phyloP scores from a whole-genome alignment of 345 rosid species.

The Eucalyptus erythrocorys region DNA sequence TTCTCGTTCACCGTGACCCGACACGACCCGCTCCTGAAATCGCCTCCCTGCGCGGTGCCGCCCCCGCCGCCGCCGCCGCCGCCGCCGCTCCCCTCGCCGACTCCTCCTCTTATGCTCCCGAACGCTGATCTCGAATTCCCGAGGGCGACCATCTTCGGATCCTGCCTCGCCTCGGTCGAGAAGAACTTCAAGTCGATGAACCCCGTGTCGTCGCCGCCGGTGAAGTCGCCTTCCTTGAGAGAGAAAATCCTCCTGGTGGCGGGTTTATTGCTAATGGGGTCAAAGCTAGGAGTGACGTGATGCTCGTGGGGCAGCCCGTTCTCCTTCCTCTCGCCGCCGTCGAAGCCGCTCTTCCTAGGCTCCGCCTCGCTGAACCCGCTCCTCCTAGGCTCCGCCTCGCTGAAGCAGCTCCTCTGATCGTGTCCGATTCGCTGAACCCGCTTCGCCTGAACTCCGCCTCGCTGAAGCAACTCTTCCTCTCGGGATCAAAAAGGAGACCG shows the following conservation, averaged over 20 bases:
- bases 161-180: conserved; percentile 13
- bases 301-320: conserved; percentile 19
- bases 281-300: neutral
- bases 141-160: conserved; percentile 9
- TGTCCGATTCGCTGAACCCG: conserved; percentile 24
- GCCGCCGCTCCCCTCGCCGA: neutral
- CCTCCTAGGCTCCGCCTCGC: conserved; percentile 47
- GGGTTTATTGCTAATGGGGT: neutral
- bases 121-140: conserved; percentile 32
- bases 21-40: conserved; percentile 23
- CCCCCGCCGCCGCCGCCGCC: neutral
- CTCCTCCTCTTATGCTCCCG: conserved; percentile 44
- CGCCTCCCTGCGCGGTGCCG: neutral
- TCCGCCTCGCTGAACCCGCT: conserved; percentile 30
- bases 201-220: conserved; percentile 65
- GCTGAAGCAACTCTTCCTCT: conserved; percentile 75
- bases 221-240: conserved; percentile 60
- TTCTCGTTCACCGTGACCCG: conserved; percentile 52
- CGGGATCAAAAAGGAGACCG: conserved; percentile 50
- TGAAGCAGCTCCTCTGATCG: conserved; percentile 21
- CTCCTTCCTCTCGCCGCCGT: conserved; percentile 40
- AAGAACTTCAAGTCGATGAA: conserved; percentile 84
- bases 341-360: conserved; percentile 20
- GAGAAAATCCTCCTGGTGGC: conserved; percentile 53
- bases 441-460: conserved; percentile 48